Base-by-base conservation (phyloP, 1,284 basidiomycete genomes). In the Apiotrichum brassicae region DNA sequence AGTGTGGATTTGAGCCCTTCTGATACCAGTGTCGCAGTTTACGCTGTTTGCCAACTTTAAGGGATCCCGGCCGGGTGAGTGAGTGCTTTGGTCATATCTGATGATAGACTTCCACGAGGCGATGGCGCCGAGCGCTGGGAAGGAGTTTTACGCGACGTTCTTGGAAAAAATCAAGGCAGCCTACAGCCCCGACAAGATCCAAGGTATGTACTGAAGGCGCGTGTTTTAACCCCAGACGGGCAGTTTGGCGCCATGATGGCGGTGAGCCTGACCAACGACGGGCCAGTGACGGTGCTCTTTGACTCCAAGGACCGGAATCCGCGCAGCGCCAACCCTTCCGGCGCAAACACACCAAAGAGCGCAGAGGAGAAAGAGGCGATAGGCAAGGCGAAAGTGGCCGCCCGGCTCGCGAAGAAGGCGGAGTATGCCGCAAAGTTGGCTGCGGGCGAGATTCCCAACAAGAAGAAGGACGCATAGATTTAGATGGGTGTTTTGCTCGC, bases 221-320 rank as follows among this genome's bases (percentile, higher is more conserved):
- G 9, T 28, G 6, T n/a, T 6, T 41, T 7, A 43, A 22, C 5
- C 11, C 3, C 43, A 56, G 45, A 45, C 68, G 90, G 90, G n/a
- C 77, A 77, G 61, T 93, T 94, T 67, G 89, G 89, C 28, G 90
- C 89, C 4, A 92, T 92, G 89, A 93, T 93, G 90, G 79, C 83
- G 50, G 87, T 94, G 43, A 81, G 77, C 52, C 73, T 93, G 47
- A 84, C 79, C 32, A 94, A 94, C 67, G 89, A 93, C 75, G 87
- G 87, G 1, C 87, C 87, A 37, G 82, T 90, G 24, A 89, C 87
- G 16, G 82, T 90, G 54, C 86, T 83, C 0, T 76, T 89, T 44
- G 87, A 90, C 70, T 63, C 61, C 14, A 47, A 46, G 34, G 57
- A 57, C 39, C 45, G 54, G 20, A 38, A 44, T 34, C 34, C 43